These are phyloP conservation scores for Yarrowia deformans DNA, from an alignment of 805 yeast genomes.

Conservation along the genomic window DNA sequence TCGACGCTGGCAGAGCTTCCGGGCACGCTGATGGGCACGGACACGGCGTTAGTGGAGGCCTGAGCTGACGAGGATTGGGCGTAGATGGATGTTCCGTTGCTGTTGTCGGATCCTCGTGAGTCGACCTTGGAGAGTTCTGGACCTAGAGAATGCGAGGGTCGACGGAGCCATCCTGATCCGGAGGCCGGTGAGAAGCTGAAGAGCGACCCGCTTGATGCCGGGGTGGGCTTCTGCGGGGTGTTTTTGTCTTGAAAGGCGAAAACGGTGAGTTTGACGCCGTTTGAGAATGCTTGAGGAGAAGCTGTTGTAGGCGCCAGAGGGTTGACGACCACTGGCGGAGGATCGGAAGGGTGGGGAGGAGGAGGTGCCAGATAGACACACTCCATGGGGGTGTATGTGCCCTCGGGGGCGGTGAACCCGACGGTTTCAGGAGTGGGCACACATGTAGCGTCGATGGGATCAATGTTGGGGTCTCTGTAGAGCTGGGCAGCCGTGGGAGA, in stretches of 20 bases:
- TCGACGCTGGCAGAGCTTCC: background rate
- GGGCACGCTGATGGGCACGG: conserved; percentile 28
- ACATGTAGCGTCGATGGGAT: conserved; percentile 14
- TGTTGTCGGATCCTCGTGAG: conserved; percentile 20
- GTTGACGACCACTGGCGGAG: conserved; percentile 48
- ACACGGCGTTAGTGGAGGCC: conserved; percentile 21
- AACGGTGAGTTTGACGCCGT: conserved; percentile 42
- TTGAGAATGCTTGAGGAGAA: conserved; percentile 46
- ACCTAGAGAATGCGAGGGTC: conserved; percentile 20
- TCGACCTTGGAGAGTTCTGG: conserved; percentile 23
- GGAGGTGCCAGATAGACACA: conserved; percentile 51
- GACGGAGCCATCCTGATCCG: conserved; percentile 21
- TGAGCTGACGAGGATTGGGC: conserved; percentile 13
- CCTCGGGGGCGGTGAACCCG: conserved; percentile 49
- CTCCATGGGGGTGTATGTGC: conserved; percentile 47
- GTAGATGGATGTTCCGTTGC: conserved; percentile 13
- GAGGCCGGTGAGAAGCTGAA: conserved; percentile 26
- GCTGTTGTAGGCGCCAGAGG: conserved; percentile 51
- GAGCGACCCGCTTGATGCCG: background rate
- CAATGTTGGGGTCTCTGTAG: conserved; percentile 34
- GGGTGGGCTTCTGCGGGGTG: background rate
- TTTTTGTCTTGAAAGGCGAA: conserved; percentile 23
- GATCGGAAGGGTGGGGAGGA: conserved; percentile 52
- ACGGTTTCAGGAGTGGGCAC: conserved; percentile 18
- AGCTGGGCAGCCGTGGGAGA: conserved; percentile 30